These are phyloP conservation scores for Calonectria pseudoturangicola DNA, from an alignment of 2,329 filamentous ascomycete genomes.

Conservation along the genomic window DNA sequence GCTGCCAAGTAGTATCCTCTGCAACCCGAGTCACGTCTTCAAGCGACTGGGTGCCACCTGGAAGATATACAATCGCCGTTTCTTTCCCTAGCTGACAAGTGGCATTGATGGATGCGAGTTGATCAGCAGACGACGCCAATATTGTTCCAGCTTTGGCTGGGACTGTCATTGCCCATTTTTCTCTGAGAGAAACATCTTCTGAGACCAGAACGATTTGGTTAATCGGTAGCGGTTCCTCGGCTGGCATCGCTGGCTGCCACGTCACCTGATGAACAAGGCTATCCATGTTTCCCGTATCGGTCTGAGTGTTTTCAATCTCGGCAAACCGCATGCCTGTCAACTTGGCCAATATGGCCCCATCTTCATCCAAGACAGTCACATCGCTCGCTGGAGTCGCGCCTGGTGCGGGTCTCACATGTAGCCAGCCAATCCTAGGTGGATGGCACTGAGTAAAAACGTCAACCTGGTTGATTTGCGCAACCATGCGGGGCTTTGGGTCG, in stretches of 20 bases:
- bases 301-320: not conserved
- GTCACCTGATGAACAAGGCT: slow-evolving; percentile 19
- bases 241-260: slow-evolving; percentile 18
- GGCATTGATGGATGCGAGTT: not conserved
- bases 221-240: not conserved
- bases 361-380: not conserved
- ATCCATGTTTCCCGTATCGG: not conserved
- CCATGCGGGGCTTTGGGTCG: slow-evolving; percentile 12
- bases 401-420: not conserved
- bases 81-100: not conserved
- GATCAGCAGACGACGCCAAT: not conserved
- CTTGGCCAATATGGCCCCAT: not conserved
- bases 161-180: not conserved
- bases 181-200: not conserved
- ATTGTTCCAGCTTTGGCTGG: not conserved
- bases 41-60: not conserved
- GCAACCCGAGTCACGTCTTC: not conserved
- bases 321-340: slow-evolving; percentile 6
- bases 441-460: not conserved
- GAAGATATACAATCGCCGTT: slow-evolving; percentile 3
- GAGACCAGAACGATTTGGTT: not conserved
- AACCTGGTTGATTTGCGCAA: not conserved
- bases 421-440: not conserved
- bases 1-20: slow-evolving; percentile 3
- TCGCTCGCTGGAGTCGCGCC: not conserved